phyloP scores from a whole-genome alignment of 1,284 basidiomycete species.

The Ganoderma multipileum region DNA sequence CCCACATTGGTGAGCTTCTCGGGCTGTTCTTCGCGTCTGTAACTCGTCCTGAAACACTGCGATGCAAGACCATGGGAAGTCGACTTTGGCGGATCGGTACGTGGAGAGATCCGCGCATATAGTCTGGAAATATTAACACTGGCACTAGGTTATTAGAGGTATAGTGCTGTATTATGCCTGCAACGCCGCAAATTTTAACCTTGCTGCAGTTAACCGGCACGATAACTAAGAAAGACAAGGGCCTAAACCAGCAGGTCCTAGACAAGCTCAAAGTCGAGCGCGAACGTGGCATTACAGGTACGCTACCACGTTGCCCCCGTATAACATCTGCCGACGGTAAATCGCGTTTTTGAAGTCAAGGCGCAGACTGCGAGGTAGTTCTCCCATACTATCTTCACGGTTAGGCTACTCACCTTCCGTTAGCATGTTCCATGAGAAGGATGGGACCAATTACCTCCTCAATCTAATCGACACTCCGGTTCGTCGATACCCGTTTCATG shows the following conservation, averaged over 20 bases:
- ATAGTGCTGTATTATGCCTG: constrained; percentile 14
- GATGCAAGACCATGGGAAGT: constrained; percentile 85
- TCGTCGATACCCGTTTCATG: constrained; percentile 35
- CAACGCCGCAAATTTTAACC: not conserved
- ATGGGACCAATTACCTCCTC: constrained; percentile 74
- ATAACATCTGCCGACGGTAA: not conserved
- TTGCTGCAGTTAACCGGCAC: constrained; percentile 83
- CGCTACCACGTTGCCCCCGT: constrained; percentile 24
- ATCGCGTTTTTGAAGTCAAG: constrained; percentile 63
- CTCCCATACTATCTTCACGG: not conserved
- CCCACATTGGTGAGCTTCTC: constrained; percentile 76
- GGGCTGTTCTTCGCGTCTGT: not conserved
- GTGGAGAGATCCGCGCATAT: constrained; percentile 31
- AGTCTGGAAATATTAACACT: constrained; percentile 2
- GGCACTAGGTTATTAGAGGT: constrained; percentile 71
- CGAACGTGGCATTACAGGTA: constrained; percentile 93
- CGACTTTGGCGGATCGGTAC: constrained; percentile 87
- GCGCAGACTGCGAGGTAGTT: constrained; percentile 87
- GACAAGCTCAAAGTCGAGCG: constrained; percentile 97
- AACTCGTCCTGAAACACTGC: not conserved
- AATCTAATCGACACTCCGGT: constrained; percentile 98
- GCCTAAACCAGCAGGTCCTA: constrained; percentile 87
- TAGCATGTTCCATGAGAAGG: constrained; percentile 78
- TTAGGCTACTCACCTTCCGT: constrained; percentile 12
- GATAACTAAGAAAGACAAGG: constrained; percentile 69